These are phyloP conservation scores for Allomyces macrogynus DNA, from an alignment of 192 early-diverging fungal species.

Conservation along the genomic window DNA sequence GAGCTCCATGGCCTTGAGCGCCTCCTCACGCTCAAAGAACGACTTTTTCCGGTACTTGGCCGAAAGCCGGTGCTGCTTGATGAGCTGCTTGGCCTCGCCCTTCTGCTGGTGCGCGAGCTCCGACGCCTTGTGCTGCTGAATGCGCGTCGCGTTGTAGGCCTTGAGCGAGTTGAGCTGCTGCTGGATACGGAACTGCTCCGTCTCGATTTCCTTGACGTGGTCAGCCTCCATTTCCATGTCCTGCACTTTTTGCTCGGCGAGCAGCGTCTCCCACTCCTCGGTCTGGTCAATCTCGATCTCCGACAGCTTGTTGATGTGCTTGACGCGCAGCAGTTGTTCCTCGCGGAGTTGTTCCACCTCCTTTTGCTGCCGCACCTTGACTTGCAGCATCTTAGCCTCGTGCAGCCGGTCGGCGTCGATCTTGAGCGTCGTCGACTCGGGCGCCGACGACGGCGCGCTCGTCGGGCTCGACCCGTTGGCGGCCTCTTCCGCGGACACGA, in stretches of 20 bases:
- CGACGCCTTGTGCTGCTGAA: conserved; percentile 9
- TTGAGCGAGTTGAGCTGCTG: conserved; percentile 8
- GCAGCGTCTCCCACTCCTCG: conserved; percentile 8
- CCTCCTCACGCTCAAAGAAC: conserved; percentile 11
- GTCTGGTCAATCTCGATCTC: conserved; percentile 11
- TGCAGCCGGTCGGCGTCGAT: conserved; percentile 10
- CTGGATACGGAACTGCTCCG: conserved; percentile 8
- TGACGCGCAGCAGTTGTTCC: conserved; percentile 11
- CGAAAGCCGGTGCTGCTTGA: conserved; percentile 8
- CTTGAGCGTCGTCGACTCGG: too few relatives aligned
- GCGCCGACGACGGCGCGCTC: neutral
- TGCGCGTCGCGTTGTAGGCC: conserved; percentile 8
- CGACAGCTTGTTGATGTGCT: conserved; percentile 11
- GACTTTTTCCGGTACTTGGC: conserved; percentile 10
- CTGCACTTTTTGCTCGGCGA: conserved; percentile 13
- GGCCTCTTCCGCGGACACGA: neutral
- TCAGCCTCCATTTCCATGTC: conserved; percentile 12
- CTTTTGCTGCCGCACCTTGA: conserved; percentile 16
- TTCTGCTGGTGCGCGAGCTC: conserved; percentile 6
- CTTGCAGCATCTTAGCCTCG: conserved; percentile 11
- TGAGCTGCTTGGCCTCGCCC: conserved; percentile 11
- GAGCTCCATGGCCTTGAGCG: conserved; percentile 5
- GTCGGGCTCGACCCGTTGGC: neutral
- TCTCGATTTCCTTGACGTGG: conserved; percentile 10
- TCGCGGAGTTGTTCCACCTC: conserved; percentile 14